phyloP scores from a whole-genome alignment of 495 filamentous ascomycete species.

The Xylaria intraflava region DNA sequence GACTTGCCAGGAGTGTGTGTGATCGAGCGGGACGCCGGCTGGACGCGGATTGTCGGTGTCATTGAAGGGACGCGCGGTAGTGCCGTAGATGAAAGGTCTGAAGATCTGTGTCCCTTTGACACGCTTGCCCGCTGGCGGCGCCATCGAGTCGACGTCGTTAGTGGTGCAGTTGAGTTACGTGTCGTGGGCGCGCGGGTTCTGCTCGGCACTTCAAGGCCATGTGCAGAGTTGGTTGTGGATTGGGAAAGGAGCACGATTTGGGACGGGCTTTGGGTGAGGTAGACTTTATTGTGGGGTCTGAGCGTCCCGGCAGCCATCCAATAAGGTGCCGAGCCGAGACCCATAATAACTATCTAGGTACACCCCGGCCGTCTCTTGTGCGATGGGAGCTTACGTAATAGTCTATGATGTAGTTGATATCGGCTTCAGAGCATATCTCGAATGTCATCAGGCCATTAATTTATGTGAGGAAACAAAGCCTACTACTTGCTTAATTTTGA shows the following conservation, averaged over 20 bases:
- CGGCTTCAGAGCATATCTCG: not conserved
- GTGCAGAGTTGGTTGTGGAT: not conserved
- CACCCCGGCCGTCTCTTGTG: too few species aligned
- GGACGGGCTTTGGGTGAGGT: too few species aligned
- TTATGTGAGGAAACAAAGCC: too few species aligned
- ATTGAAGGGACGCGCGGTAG: slow-evolving; percentile 68
- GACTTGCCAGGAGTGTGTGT: slow-evolving; percentile 93
- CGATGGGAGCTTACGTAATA: not conserved
- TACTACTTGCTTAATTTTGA: too few species aligned
- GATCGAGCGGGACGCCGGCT: slow-evolving; percentile 64
- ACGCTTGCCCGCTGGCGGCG: slow-evolving; percentile 49
- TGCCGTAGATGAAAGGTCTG: slow-evolving; percentile 79
- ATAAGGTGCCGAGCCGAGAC: too few species aligned
- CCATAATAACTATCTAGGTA: too few species aligned
- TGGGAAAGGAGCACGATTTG: too few species aligned
- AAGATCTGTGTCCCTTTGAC: slow-evolving; percentile 66
- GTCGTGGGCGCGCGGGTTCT: too few species aligned
- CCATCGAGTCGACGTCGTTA: slow-evolving; percentile 29
- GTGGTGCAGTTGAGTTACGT: not conserved
- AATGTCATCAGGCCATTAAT: too few species aligned
- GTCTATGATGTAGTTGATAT: slow-evolving; percentile 11
- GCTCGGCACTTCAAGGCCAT: too few species aligned
- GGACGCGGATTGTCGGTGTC: slow-evolving; percentile 51
- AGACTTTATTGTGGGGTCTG: slow-evolving; percentile 5
- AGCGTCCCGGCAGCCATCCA: too few species aligned